These are phyloP conservation scores for Chaetomium cochliodes DNA, from an alignment of 495 filamentous ascomycete species.

Conservation along the genomic window DNA sequence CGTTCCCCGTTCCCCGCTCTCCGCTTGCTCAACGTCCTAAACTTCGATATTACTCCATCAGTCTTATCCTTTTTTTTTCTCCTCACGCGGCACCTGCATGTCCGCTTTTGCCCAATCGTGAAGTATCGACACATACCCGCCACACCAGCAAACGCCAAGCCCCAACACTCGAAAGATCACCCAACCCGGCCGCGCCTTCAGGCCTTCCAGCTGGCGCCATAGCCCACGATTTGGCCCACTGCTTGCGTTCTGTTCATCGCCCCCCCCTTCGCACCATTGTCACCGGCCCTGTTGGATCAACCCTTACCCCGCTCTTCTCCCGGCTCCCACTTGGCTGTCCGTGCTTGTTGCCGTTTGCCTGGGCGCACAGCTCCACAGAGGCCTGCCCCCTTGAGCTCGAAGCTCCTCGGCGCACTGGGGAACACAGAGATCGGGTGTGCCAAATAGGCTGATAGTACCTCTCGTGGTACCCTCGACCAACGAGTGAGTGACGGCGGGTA, in stretches of 20 bases:
- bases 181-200: constrained; percentile 1
- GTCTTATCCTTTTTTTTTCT: neutral
- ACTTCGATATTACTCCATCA: constrained; percentile 16
- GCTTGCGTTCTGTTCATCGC: neutral
- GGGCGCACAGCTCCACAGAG: neutral
- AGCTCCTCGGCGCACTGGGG: neutral
- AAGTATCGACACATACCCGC: neutral
- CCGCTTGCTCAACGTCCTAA: constrained; percentile 6
- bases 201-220: neutral
- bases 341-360: neutral
- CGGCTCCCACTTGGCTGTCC: neutral
- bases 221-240: constrained; percentile 1
- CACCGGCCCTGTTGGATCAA: neutral
- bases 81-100: constrained; percentile 25
- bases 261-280: neutral
- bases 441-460: neutral
- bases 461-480: neutral
- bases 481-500: neutral
- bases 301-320: neutral
- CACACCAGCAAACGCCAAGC: neutral
- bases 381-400: neutral
- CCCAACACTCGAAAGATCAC: neutral
- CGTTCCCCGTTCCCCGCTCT: constrained; percentile 28
- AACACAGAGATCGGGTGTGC: neutral
- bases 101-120: constrained; percentile 33